A percentile compares a stretch with the other conserved stretches of the same genome.
Conservation (phyloP, 129 eudicot genomes). For the Solidago caesia region DNA sequence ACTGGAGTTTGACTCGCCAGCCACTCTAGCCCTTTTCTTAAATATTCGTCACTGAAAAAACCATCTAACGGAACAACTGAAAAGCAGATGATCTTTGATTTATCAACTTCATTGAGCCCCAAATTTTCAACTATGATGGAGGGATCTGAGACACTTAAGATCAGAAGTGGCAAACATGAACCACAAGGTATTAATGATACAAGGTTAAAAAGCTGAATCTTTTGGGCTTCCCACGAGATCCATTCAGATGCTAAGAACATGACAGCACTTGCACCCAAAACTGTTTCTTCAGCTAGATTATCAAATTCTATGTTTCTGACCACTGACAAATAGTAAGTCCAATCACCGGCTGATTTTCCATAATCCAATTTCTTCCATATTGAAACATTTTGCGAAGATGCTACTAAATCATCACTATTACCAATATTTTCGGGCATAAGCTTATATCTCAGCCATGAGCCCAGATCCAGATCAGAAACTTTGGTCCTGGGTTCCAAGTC, state of each 20-base stretch:
- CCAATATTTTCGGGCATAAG: conserved; percentile 52
- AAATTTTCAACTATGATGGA: conserved; percentile 39
- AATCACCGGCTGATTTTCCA: conserved; percentile 34
- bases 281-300: conserved; percentile 30
- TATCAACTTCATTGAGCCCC: conserved; percentile 60
- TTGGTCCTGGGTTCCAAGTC: conserved; percentile 26
- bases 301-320: conserved; percentile 44
- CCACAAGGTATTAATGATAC: conserved; percentile 55
- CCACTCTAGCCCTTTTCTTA: conserved; percentile 79
- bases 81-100: conserved; percentile 48
- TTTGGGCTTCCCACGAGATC: conserved; percentile 62
- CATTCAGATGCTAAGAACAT: conserved; percentile 61
- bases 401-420: conserved; percentile 39
- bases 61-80: conserved; percentile 47
- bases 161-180: conserved; percentile 70
- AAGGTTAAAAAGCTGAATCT: conserved; percentile 52
- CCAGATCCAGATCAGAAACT: conserved; percentile 31
- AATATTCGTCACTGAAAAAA: conserved; percentile 50
- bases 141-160: conserved; percentile 45
- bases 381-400: conserved; percentile 60
- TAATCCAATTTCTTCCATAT: conserved; percentile 70
- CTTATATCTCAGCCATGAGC: conserved; percentile 64
- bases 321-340: conserved; percentile 66
- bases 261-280: conserved; percentile 68
- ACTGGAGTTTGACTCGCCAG: conserved; percentile 64